Evolutionary conservation across 225 moss, liverwort and hornwort genomes (phyloP).

Genomic region (Physcomitrium patens): DNA sequence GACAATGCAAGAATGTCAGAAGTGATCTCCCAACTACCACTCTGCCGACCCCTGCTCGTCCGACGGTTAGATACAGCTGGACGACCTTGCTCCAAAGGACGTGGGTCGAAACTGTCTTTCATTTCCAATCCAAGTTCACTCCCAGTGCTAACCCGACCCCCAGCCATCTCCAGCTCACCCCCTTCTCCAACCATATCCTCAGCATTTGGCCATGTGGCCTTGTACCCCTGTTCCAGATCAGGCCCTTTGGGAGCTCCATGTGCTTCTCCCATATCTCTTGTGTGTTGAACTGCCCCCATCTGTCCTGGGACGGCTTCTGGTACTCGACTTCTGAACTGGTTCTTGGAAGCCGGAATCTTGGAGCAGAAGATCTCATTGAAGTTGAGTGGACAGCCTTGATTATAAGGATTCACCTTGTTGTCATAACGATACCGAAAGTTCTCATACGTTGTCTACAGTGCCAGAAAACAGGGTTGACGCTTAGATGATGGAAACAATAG

Average conservation of each 20-base stretch:
- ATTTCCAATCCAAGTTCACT: slow-evolving; percentile 89
- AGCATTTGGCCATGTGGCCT: slow-evolving; percentile 73
- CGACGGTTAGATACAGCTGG: slow-evolving; percentile 72
- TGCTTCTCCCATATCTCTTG: slow-evolving; percentile 53
- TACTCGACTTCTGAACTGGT: slow-evolving; percentile 76
- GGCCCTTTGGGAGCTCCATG: slow-evolving; percentile 48
- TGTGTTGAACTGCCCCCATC: slow-evolving; percentile 44
- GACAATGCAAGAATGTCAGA: slow-evolving; percentile 83
- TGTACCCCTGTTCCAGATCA: slow-evolving; percentile 87
- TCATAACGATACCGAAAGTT: slow-evolving; percentile 97
- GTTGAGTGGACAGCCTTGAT: slow-evolving; percentile 74
- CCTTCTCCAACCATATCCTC: slow-evolving; percentile 69
- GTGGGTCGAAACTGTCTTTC: slow-evolving; percentile 84
- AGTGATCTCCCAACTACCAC: slow-evolving; percentile 98
- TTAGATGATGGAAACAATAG: not conserved
- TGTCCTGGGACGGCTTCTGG: slow-evolving; percentile 50
- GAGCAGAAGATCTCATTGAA: slow-evolving; percentile 92
- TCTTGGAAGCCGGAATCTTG: slow-evolving; percentile 69
- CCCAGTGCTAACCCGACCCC: slow-evolving; percentile 90
- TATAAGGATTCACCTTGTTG: slow-evolving; percentile 94
- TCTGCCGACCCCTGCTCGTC: slow-evolving; percentile 91
- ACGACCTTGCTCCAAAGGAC: slow-evolving; percentile 66
- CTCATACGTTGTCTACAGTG: slow-evolving; percentile 84
- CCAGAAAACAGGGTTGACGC: not conserved
- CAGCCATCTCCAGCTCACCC: slow-evolving; percentile 69